phyloP scores from a whole-genome alignment of 2,329 filamentous ascomycete species.

The Mariannaea sp. region DNA sequence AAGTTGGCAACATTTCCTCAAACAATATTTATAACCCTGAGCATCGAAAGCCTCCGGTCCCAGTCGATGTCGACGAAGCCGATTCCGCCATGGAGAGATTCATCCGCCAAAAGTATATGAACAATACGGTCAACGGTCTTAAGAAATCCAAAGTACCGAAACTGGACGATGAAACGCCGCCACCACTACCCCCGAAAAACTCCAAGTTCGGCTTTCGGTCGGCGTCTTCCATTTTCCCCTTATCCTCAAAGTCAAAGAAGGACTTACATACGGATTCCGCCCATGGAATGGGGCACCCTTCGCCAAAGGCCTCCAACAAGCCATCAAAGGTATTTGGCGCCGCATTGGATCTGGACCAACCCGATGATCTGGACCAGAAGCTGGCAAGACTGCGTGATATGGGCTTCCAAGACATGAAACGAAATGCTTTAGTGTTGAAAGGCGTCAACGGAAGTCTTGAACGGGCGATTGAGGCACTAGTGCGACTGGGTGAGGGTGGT shows the following conservation, averaged over 20 bases:
- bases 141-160: constrained; percentile 42
- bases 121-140: constrained; percentile 48
- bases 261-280: constrained; percentile 45
- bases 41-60: constrained; percentile 80
- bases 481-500: constrained; percentile 76
- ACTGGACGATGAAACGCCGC: constrained; percentile 62
- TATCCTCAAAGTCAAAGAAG: constrained; percentile 65
- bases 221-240: constrained; percentile 70
- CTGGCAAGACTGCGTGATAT: constrained; percentile 80
- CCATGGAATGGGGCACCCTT: constrained; percentile 38
- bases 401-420: constrained; percentile 85
- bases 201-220: constrained; percentile 64
- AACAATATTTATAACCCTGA: constrained; percentile 91
- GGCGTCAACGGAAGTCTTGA: constrained; percentile 85
- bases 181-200: constrained; percentile 66
- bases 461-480: constrained; percentile 80
- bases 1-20: constrained; percentile 81
- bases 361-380: constrained; percentile 74
- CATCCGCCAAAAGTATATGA: constrained; percentile 92
- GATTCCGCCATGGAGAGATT: constrained; percentile 95
- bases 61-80: constrained; percentile 88
- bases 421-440: constrained; percentile 81
- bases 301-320: constrained; percentile 60
- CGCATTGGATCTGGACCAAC: constrained; percentile 59
- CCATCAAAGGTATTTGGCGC: constrained; percentile 72